Evolutionary conservation across 2,329 filamentous ascomycete species (phyloP).

Genomic region (Phyllosticta citribraziliensis): DNA sequence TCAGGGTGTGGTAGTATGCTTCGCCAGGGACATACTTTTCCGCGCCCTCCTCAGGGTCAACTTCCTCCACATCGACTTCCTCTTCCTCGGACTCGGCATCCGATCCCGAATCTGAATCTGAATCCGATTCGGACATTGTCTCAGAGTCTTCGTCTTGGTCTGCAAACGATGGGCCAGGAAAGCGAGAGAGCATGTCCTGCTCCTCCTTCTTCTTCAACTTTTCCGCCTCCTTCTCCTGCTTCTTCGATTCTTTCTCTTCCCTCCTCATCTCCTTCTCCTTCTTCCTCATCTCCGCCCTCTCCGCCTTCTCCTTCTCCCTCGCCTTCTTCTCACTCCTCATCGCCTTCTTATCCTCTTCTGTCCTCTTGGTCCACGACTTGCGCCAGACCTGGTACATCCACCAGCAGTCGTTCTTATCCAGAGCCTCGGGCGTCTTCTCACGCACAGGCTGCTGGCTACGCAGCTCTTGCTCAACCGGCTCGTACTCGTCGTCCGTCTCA

Average conservation of each 20-base stretch:
- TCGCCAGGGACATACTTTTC: neutral
- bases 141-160: no score
- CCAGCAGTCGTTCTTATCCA: neutral
- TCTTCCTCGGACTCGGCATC: neutral
- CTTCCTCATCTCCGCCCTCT: no score
- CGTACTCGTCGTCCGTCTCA: neutral
- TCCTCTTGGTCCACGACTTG: neutral
- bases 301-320: no score
- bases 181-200: no score
- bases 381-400: slow-evolving; percentile 2
- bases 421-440: neutral
- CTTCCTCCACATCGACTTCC: neutral
- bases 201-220: no score
- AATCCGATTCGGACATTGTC: neutral
- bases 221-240: no score
- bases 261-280: no score
- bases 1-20: neutral
- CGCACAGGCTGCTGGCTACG: neutral
- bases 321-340: no score
- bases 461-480: neutral
- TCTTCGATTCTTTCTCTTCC: no score
- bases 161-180: no score
- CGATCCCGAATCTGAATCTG: neutral
- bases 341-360: no score
- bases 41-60: neutral